These are phyloP conservation scores for Penicillium manginii DNA, from an alignment of 495 filamentous ascomycete genomes.

Conservation along the genomic window DNA sequence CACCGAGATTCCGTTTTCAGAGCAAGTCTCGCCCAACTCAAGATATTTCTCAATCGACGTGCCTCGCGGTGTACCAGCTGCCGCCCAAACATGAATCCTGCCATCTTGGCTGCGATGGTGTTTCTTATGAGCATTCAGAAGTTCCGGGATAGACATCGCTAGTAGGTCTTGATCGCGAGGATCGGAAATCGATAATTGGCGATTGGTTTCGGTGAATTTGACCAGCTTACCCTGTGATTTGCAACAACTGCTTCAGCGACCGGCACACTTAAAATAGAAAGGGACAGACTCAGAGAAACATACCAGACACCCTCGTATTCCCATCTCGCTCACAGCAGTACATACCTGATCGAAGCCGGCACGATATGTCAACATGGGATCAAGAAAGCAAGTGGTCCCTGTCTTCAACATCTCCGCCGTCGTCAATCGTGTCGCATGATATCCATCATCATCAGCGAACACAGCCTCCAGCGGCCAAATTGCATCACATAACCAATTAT, in stretches of 20 bases:
- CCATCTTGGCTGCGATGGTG: constrained; percentile 36
- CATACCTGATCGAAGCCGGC: constrained; percentile 45
- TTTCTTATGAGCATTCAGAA: constrained; percentile 26
- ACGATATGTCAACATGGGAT: constrained; percentile 47
- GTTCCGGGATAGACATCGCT: constrained; percentile 32
- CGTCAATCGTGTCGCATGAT: constrained; percentile 42
- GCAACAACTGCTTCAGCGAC: background rate
- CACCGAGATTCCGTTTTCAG: constrained; percentile 28
- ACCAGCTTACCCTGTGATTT: constrained; percentile 38
- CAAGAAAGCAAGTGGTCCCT: constrained; percentile 51
- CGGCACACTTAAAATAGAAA: too few species aligned
- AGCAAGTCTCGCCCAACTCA: constrained; percentile 33
- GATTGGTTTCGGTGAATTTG: constrained; percentile 38
- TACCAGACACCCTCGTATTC: constrained; percentile 47
- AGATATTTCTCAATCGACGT: constrained; percentile 24
- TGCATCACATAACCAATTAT: constrained; percentile 46
- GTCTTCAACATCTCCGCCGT: constrained; percentile 51
- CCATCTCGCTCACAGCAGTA: constrained; percentile 41
- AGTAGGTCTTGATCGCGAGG: constrained; percentile 34
- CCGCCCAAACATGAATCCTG: constrained; percentile 48
- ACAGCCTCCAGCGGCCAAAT: constrained; percentile 49
- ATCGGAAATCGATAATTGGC: constrained; percentile 36
- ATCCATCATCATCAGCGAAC: constrained; percentile 41
- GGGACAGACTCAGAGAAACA: constrained; percentile 7
- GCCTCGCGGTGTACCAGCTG: constrained; percentile 47